These are phyloP conservation scores for Pichia sp. DNA, from an alignment of 1,139 yeast genomes.

Conservation along the genomic window DNA sequence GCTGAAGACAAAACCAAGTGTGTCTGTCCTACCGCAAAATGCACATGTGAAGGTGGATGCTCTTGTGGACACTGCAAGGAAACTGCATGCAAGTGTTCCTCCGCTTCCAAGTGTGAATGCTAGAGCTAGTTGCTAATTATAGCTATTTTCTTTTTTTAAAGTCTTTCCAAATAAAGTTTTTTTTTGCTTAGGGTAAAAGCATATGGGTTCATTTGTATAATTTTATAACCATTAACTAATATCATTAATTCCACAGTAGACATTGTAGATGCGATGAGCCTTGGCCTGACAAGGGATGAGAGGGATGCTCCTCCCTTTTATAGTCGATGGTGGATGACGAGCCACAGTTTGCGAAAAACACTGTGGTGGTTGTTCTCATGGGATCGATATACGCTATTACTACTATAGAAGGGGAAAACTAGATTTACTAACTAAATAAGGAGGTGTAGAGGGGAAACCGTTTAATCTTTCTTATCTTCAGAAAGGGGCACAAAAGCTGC, in stretches of 20 bases:
- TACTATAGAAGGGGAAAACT: too few relatives aligned
- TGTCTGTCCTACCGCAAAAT: slow-evolving; percentile 14
- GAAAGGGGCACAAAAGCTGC: slow-evolving; percentile 21
- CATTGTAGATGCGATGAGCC: too few relatives aligned
- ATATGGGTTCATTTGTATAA: neutral
- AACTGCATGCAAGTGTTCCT: slow-evolving; percentile 7
- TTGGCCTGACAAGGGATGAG: too few relatives aligned
- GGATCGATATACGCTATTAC: too few relatives aligned
- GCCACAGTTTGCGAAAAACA: too few relatives aligned
- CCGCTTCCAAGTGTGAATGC: slow-evolving; percentile 8
- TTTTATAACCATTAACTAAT: neutral
- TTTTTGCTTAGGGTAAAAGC: neutral
- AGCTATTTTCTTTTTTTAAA: neutral
- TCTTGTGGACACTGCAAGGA: slow-evolving; percentile 12
- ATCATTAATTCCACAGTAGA: neutral
- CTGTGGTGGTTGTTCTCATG: too few relatives aligned
- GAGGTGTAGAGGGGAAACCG: too few relatives aligned
- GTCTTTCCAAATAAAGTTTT: too few relatives aligned
- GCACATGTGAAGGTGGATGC: slow-evolving; percentile 13
- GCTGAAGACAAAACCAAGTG: slow-evolving; percentile 13
- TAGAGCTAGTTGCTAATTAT: neutral
- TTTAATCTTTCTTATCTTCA: neutral
- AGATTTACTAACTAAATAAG: too few relatives aligned
- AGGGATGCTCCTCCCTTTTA: too few relatives aligned
- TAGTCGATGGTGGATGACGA: too few relatives aligned